phyloP scores from a whole-genome alignment of 2,329 filamentous ascomycete species.

The Microdochium nivale region DNA sequence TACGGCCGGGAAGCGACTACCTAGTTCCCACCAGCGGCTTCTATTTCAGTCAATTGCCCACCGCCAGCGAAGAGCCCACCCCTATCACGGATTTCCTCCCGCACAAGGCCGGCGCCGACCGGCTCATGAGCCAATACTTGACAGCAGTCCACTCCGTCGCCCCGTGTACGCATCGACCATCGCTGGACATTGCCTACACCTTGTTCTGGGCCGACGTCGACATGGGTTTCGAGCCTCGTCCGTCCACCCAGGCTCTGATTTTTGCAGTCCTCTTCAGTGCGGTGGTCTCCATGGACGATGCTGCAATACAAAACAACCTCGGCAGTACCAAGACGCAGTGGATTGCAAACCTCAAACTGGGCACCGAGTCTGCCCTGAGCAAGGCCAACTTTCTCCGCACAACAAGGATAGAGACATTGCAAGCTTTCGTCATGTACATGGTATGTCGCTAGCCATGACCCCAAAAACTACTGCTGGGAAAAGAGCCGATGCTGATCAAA shows the following conservation, averaged over 20 bases:
- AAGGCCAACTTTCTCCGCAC: conserved; percentile 65
- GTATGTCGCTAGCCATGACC: conserved; percentile 35
- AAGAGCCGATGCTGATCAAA: not conserved
- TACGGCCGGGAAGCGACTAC: conserved; percentile 57
- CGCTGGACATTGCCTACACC: conserved; percentile 56
- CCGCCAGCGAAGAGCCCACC: conserved; percentile 26
- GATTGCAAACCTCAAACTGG: conserved; percentile 54
- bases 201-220: conserved; percentile 57
- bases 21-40: conserved; percentile 60
- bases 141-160: conserved; percentile 59
- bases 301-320: conserved; percentile 40
- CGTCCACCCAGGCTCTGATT: conserved; percentile 58
- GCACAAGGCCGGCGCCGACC: conserved; percentile 45
- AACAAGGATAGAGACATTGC: conserved; percentile 63
- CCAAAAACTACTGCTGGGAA: not conserved
- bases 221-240: conserved; percentile 50
- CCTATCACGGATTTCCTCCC: conserved; percentile 53
- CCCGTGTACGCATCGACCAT: conserved; percentile 57
- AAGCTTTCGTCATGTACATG: conserved; percentile 70
- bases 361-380: conserved; percentile 57
- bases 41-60: conserved; percentile 48
- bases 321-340: conserved; percentile 45
- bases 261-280: conserved; percentile 64
- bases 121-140: conserved; percentile 60
- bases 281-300: conserved; percentile 55